Evolutionary conservation across 768 basidiomycete species (phyloP), one percentile per base, ranked within the genome.

Genomic region (Lactarius deliciosus): DNA sequence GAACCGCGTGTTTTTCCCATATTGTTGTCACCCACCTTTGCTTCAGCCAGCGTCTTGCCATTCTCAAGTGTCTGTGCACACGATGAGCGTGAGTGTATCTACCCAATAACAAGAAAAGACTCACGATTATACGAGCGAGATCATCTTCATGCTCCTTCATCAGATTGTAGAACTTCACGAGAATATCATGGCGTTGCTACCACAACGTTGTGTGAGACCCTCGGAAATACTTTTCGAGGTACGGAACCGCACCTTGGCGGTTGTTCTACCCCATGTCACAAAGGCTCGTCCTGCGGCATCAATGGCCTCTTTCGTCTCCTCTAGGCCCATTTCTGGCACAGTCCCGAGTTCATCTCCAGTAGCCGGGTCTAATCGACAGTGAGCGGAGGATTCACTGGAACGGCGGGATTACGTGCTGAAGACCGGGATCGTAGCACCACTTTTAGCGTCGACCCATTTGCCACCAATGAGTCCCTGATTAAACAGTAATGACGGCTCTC

Each of bases 141-240:
- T 99, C 97, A 41, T 97, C 94, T 41, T 87, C 79, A 75, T 97
- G 85, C 73, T 92, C 86, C 70, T 85, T 81, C 90, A 96, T 90
- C 62, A 96, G 81, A 22, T 78, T 76, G 76, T 83, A 90, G 68
- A 97, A 83, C 71, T 92, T 94, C 75, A 86, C 77, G 60, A 98
- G 80, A 65, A 95, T 81, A 72, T 94, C 91, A 72, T 95, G 92
- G 53, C 95, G 87, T 62, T 90, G 75, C 89, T 94, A 72, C 36
- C 69, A 30, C 50, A 34, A 62, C 41, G 55, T 4, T n/a, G 20
- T 40, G 38, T 58, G 41, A 56, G 22, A 36, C 45, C 16, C 40
- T 41, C 15, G n/a, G 32, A 38, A n/a, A 22, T n/a, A 22, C 45
- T 60, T 28, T 38, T 34, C 32, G 38, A 20, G 60, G 30, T 20